Evolutionary conservation across 108 stramenopile species (phyloP), one percentile per base, ranked within the genome.

Genomic region (Skeletonema tropicum): DNA sequence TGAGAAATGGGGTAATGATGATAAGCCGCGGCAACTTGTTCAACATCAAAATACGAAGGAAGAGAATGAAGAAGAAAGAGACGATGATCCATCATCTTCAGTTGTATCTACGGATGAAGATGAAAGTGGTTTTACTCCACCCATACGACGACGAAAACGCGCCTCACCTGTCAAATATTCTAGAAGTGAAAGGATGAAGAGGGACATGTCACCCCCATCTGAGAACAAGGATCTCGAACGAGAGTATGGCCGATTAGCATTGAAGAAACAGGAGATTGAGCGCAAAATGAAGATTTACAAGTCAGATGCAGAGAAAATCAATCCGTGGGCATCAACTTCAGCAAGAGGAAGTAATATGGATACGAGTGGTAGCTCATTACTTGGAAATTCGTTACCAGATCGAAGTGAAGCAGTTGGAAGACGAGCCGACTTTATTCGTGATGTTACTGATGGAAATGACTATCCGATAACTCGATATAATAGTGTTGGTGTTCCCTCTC

Each of bases 181-280:
- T 11, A 60, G 60, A 0, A 59, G 19, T 35, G 68, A 17, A 39
- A 0, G 11, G 60, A 5, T 45, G 58, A 12, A 68, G 12, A 31
- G 10, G 23, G 58, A 17, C 59, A 41, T 23, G 23, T 71, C 70
- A 30, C 59, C 70, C 8, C 30, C 39, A 46, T 39, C 26, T 26
- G 38, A 31, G n/a, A 61, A 61, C 38, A 45, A 71, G 48, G 57
- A 7, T 66, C 29, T 74, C 14, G 68, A 70, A 55, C 57, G 19
- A 33, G 73, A 74, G 25, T 74, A 74, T 61, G 57, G 68, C 17
- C 68, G 68, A 30, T 70, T 74, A n/a, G 73, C 73, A 74, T 70
- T 74, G 17, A 30, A 69, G 59, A 74, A 74, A 36, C 55, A 74
- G 31, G 68, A 74, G 29, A 38, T 74, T 66, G 68, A 74, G 35